A percentile compares a stretch with the other conserved stretches of the same genome.
Evolutionary conservation across 176 grass and related monocot genomes (phyloP).

Genomic region (Triticum dicoccoides): DNA sequence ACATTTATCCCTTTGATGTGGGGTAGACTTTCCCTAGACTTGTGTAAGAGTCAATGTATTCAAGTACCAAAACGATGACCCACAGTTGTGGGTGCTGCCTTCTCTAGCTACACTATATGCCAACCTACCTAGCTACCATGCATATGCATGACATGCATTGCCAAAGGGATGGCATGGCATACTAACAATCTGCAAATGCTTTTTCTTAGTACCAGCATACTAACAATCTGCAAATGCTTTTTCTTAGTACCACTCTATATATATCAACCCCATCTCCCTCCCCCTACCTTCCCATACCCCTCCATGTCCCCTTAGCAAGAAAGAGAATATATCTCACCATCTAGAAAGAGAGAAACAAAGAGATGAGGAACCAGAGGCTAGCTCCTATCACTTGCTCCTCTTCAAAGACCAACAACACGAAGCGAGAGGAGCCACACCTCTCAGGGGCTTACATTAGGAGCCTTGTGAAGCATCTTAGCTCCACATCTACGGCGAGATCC

Average conservation of each 20-base stretch:
- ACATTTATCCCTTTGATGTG: conserved; percentile 11
- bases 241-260: conserved; percentile 47
- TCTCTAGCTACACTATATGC: conserved; percentile 48
- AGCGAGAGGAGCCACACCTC: conserved; percentile 64
- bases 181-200: conserved; percentile 50
- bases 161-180: conserved; percentile 48
- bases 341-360: conserved; percentile 21
- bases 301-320: conserved; percentile 28
- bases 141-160: conserved; percentile 38
- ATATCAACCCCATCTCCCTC: conserved; percentile 35
- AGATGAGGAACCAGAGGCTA: conserved; percentile 62
- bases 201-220: conserved; percentile 19
- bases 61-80: conserved; percentile 82
- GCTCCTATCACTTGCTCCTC: conserved; percentile 43
- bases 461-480: conserved; percentile 89
- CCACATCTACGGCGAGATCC: conserved; percentile 50
- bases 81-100: conserved; percentile 45
- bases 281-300: conserved; percentile 18
- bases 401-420: conserved; percentile 39
- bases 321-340: conserved; percentile 26
- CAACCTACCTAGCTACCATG: conserved; percentile 41
- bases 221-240: conserved; percentile 52
- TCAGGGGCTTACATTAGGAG: conserved; percentile 89
- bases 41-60: conserved; percentile 49
- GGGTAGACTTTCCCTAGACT: conserved; percentile 15